Percentiles rank a stretch among this genome's conserved stretches.
Evolutionary conservation across 768 basidiomycete species (phyloP).

Genomic region (Leccinum obscurum): DNA sequence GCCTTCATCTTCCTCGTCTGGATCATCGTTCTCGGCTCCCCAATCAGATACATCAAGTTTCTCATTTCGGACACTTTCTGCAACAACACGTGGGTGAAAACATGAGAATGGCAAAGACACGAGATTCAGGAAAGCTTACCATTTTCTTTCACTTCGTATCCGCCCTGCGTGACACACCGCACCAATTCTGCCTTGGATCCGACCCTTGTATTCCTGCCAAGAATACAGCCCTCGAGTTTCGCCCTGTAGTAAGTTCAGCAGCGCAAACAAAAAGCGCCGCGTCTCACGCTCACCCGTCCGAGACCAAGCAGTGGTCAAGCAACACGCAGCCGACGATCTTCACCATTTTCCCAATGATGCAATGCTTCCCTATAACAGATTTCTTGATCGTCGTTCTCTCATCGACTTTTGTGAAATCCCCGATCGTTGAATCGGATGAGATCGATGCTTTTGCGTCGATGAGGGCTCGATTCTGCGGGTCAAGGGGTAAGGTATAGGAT

Average conservation of each 20-base stretch:
- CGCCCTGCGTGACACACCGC: constrained; percentile 72
- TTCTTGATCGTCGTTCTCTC: constrained; percentile 82
- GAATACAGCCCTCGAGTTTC: constrained; percentile 73
- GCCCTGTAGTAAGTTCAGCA: constrained; percentile 45
- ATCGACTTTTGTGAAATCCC: constrained; percentile 77
- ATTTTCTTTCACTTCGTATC: constrained; percentile 67
- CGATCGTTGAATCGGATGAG: constrained; percentile 79
- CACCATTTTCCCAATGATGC: constrained; percentile 80
- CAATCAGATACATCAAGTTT: constrained; percentile 59
- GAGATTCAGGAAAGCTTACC: constrained; percentile 40
- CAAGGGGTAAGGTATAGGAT: constrained; percentile 54
- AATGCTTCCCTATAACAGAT: constrained; percentile 79
- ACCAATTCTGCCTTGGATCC: constrained; percentile 68
- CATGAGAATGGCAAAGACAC: neutral
- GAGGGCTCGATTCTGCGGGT: constrained; percentile 61
- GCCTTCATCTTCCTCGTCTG: constrained; percentile 20
- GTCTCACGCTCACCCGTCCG: constrained; percentile 62
- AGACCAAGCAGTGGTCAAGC: constrained; percentile 86
- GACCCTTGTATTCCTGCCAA: constrained; percentile 73
- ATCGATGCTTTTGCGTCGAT: constrained; percentile 84
- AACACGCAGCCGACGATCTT: constrained; percentile 81
- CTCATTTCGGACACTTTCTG: constrained; percentile 57
- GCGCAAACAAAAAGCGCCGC: neutral
- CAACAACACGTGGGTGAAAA: neutral
- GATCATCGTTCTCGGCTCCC: constrained; percentile 40